phyloP scores from a whole-genome alignment of 306 rosid genomes.

The Quercus parvula region DNA sequence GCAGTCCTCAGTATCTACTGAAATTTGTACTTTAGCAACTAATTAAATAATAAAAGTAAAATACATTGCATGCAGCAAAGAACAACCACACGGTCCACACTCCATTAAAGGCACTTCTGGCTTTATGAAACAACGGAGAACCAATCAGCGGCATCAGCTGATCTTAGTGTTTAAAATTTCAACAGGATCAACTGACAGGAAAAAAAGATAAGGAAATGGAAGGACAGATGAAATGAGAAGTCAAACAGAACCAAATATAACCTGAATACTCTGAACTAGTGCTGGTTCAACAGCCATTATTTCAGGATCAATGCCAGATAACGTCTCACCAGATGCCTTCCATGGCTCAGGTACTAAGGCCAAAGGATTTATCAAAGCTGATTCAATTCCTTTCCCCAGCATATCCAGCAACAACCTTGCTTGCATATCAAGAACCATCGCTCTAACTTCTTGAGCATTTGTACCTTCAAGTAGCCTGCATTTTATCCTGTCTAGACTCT shows the following conservation, averaged over 20 bases:
- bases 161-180: background rate
- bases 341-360: conserved; percentile 89
- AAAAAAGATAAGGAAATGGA: background rate
- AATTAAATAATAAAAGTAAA: background rate
- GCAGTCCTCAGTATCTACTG: background rate
- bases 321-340: conserved; percentile 73
- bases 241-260: conserved; percentile 23
- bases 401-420: conserved; percentile 96
- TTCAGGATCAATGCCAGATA: conserved; percentile 79
- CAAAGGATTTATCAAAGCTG: conserved; percentile 84
- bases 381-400: conserved; percentile 98
- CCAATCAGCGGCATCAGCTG: background rate
- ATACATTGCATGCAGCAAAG: background rate
- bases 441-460: conserved; percentile 98
- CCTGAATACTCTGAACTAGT: conserved; percentile 81
- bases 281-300: conserved; percentile 94
- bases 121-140: background rate
- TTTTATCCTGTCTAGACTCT: conserved; percentile 98
- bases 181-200: background rate
- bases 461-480: conserved; percentile 95
- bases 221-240: background rate
- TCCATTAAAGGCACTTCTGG: background rate
- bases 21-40: background rate
- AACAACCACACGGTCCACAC: background rate
- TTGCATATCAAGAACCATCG: conserved; percentile 99